phyloP scores from a whole-genome alignment of 345 rosid species.

The Erucastrum elatum region DNA sequence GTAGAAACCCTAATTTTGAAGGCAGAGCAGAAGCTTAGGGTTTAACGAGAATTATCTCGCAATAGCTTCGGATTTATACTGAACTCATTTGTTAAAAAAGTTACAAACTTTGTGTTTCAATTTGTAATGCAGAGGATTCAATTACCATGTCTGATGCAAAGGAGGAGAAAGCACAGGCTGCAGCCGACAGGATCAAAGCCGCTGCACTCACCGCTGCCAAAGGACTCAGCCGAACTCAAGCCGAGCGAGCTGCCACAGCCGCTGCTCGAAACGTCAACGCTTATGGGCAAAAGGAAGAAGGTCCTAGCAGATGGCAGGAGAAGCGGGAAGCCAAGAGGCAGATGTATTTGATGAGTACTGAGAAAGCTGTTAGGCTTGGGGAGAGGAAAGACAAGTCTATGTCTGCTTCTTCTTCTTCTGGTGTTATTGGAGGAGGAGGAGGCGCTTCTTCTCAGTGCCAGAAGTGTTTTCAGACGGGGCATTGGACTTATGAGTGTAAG shows the following conservation, averaged over 20 bases:
- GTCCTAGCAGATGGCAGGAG: slow-evolving; percentile 99
- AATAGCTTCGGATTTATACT: neutral
- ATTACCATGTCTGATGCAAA: slow-evolving; percentile 70
- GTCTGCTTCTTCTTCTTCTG: slow-evolving; percentile 25
- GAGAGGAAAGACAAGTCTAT: slow-evolving; percentile 85
- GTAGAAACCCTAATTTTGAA: neutral
- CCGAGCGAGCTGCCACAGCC: slow-evolving; percentile 90
- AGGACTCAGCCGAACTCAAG: slow-evolving; percentile 97
- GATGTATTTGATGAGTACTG: slow-evolving; percentile 98
- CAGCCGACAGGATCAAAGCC: slow-evolving; percentile 92
- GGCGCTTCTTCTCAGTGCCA: too few relatives aligned
- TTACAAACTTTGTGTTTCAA: neutral
- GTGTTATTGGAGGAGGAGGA: slow-evolving; percentile 42
- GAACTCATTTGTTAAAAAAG: neutral
- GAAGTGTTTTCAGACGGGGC: too few relatives aligned
- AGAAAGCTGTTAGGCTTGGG: slow-evolving; percentile 85
- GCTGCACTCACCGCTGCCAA: slow-evolving; percentile 85
- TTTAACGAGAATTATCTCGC: neutral
- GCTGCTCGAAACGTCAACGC: slow-evolving; percentile 96
- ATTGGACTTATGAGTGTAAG: too few relatives aligned
- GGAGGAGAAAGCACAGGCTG: slow-evolving; percentile 85
- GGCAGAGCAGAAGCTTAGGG: neutral
- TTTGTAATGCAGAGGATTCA: neutral
- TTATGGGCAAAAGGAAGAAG: slow-evolving; percentile 98
- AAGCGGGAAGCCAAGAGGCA: slow-evolving; percentile 94